These are phyloP conservation scores for Sclerotinia glacialis DNA, from an alignment of 2,329 filamentous ascomycete genomes.

Conservation along the genomic window DNA sequence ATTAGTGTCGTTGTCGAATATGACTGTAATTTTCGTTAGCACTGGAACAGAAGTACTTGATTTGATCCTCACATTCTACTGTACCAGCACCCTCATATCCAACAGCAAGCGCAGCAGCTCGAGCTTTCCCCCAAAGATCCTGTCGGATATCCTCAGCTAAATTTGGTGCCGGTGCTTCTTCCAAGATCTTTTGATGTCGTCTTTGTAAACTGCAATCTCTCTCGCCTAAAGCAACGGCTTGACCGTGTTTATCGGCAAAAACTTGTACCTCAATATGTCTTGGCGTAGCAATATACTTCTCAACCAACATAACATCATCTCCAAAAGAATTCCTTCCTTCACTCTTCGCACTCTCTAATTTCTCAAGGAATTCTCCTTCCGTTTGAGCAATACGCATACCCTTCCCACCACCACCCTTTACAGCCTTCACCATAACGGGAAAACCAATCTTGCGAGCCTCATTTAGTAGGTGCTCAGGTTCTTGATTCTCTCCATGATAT, in stretches of 20 bases:
- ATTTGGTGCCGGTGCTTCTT: conserved; percentile 79
- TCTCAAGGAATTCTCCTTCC: conserved; percentile 65
- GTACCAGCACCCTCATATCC: conserved; percentile 88
- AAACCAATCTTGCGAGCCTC: conserved; percentile 71
- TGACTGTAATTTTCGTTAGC: conserved; percentile 53
- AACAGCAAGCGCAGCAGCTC: conserved; percentile 68
- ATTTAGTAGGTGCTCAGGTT: conserved; percentile 55
- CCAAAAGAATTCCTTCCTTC: conserved; percentile 79
- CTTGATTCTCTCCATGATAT: conserved; percentile 86
- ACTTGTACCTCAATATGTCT: conserved; percentile 89
- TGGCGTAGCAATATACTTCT: conserved; percentile 75
- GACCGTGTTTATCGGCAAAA: conserved; percentile 77
- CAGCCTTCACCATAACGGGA: conserved; percentile 75
- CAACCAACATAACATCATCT: conserved; percentile 79
- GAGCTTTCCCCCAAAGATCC: conserved; percentile 64
- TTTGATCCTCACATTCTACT: conserved; percentile 66
- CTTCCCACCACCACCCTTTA: conserved; percentile 78
- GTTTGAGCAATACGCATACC: conserved; percentile 74
- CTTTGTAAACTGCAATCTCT: conserved; percentile 85
- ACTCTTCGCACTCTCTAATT: conserved; percentile 69
- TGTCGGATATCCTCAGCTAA: conserved; percentile 56
- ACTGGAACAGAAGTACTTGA: not conserved
- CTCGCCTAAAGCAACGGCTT: conserved; percentile 81
- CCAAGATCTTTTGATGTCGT: conserved; percentile 85
- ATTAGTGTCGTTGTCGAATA: conserved; percentile 78